A percentile compares a stretch with the other conserved stretches of the same genome.
Evolutionary conservation across 2,329 filamentous ascomycete species (phyloP).

Genomic region (Albophoma yamanashiensis): DNA sequence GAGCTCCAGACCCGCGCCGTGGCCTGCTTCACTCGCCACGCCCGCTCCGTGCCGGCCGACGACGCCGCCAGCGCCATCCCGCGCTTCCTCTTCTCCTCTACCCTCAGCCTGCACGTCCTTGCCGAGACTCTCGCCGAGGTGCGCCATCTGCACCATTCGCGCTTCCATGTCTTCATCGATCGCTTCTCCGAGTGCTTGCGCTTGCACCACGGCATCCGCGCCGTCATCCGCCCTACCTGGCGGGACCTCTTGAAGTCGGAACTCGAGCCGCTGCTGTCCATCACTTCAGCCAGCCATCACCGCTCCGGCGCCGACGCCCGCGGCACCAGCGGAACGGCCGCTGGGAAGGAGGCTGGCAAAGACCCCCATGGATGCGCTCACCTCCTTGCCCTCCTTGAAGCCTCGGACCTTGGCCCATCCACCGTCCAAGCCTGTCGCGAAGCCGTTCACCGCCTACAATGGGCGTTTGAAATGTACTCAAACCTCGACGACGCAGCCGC

Average conservation of each 20-base stretch:
- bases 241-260: conserved; percentile 22
- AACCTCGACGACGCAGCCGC: conserved; percentile 11
- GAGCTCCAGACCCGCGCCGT: conserved; percentile 34
- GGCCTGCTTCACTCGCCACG: conserved; percentile 22
- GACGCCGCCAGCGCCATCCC: conserved; percentile 20
- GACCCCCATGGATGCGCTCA: conserved; percentile 11
- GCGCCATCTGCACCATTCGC: conserved; percentile 3
- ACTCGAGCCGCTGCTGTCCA: conserved; percentile 15
- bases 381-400: conserved; percentile 17
- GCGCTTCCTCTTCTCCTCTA: conserved; percentile 32
- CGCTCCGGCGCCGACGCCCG: conserved; percentile 2
- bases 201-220: conserved; percentile 31
- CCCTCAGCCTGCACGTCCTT: conserved; percentile 35
- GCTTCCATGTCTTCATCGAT: conserved; percentile 28
- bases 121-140: conserved; percentile 31
- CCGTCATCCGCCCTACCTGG: conserved; percentile 23
- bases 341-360: conserved; percentile 5
- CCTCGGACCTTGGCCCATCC: conserved; percentile 17
- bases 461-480: conserved; percentile 21
- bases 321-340: background rate
- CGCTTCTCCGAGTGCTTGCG: conserved; percentile 28
- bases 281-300: conserved; percentile 1
- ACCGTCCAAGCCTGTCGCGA: conserved; percentile 17
- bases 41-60: conserved; percentile 10
- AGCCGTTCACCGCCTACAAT: conserved; percentile 18